Percentiles rank a stretch among this genome's conserved stretches.
Conservation (phyloP, 108 stramenopile genomes). For the Cyclotella cryptica region DNA sequence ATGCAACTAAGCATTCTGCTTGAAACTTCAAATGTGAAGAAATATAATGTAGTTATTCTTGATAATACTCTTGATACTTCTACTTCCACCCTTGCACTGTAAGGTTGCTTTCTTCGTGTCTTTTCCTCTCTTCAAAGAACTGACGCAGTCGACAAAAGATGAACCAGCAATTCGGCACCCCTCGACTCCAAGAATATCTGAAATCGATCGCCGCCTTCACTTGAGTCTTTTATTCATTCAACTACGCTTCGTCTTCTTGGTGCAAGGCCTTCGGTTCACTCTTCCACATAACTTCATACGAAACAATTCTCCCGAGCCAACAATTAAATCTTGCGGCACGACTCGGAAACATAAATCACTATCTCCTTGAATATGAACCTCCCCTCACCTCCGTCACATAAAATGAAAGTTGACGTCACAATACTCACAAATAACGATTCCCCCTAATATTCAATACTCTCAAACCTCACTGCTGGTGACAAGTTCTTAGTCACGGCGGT, state of each 20-base stretch:
- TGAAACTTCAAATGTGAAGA: slow-evolving; percentile 27
- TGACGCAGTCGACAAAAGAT: background rate
- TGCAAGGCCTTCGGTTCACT: slow-evolving; percentile 23
- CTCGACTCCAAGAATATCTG: background rate
- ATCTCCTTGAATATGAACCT: background rate
- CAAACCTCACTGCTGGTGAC: background rate
- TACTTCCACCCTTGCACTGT: slow-evolving; percentile 11
- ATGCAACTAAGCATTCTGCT: slow-evolving; percentile 30
- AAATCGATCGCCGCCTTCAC: background rate
- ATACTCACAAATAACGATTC: slow-evolving; percentile 3
- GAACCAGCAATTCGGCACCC: background rate
- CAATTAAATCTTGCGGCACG: slow-evolving; percentile 16
- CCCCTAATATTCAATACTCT: slow-evolving; percentile 18
- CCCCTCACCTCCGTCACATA: background rate
- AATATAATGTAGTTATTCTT: slow-evolving; percentile 42
- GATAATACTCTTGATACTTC: slow-evolving; percentile 37
- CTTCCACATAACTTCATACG: background rate
- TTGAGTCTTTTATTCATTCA: background rate
- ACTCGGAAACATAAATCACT: slow-evolving; percentile 10
- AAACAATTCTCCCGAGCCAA: slow-evolving; percentile 13
- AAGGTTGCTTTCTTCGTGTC: slow-evolving; percentile 8
- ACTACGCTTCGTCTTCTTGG: slow-evolving; percentile 18
- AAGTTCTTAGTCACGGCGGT: background rate
- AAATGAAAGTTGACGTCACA: background rate
- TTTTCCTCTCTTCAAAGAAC: slow-evolving; percentile 7